phyloP scores from a whole-genome alignment of 2,329 filamentous ascomycete species.

The Fusarium avenaceum region DNA sequence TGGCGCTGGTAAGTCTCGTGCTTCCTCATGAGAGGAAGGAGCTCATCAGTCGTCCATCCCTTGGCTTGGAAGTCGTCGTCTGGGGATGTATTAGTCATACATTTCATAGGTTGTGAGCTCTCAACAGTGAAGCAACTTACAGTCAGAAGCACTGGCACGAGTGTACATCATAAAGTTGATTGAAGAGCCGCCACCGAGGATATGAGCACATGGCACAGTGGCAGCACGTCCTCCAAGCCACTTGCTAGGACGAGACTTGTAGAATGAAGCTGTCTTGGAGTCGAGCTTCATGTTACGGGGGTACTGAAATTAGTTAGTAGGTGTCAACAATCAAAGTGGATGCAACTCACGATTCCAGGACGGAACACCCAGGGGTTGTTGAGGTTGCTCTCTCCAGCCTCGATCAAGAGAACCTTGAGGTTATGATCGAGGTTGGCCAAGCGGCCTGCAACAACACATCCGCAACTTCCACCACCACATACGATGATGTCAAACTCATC shows the following conservation, averaged over 20 bases:
- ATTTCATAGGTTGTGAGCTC: not conserved
- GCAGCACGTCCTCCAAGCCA: constrained; percentile 79
- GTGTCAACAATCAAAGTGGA: no score
- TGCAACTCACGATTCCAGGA: constrained; percentile 61
- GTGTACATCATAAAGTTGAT: constrained; percentile 80
- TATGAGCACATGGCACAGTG: constrained; percentile 80
- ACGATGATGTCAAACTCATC: constrained; percentile 88
- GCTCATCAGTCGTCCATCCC: constrained; percentile 82
- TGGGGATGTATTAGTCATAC: not conserved
- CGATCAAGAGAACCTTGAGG: constrained; percentile 76
- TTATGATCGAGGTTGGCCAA: constrained; percentile 83
- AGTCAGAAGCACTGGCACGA: constrained; percentile 48
- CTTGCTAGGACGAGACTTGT: constrained; percentile 80
- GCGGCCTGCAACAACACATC: constrained; percentile 70
- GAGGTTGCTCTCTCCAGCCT: constrained; percentile 78
- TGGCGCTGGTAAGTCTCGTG: constrained; percentile 82
- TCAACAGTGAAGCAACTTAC: not conserved
- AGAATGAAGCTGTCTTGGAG: constrained; percentile 86
- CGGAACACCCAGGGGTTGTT: constrained; percentile 85
- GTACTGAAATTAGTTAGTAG: constrained; percentile 56
- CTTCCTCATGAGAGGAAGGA: constrained; percentile 83
- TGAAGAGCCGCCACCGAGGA: constrained; percentile 78
- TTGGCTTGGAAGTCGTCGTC: constrained; percentile 81
- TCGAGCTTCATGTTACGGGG: constrained; percentile 84
- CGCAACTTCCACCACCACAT: constrained; percentile 79